Base-by-base conservation (phyloP, 2,329 filamentous ascomycete species). In the Exophiala sideris region DNA sequence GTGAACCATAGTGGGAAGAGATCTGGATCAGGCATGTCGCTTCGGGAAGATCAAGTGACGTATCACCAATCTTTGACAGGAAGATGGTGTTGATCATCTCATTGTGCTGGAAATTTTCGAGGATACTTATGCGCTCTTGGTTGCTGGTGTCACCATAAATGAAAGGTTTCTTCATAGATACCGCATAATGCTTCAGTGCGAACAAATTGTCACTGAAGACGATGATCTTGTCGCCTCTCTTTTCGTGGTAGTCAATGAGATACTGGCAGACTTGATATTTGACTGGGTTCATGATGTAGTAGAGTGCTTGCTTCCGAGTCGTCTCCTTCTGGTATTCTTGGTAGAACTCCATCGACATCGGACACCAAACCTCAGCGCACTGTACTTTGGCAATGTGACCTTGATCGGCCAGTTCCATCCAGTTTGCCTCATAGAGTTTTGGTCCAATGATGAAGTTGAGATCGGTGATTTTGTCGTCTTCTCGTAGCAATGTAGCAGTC, bases 201-300 rank as follows among this genome's bases (percentile, higher is more conserved):
- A 94, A 97, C 38, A 99, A 90, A 63, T 97, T 96, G 70, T 99
- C 94, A 0, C 91, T 96, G 70, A 97, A 97, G 40, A 99, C 92
- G 60, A 97, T 97, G 63, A 97, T 91, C 73, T 97, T 97, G 76
- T 97, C 41, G 32, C 94, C 92, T 57, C 94, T 83, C 51, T 85
- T 86, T 71, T 97, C 92, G 71, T 99, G 94, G 67, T 95, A 97
- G 70, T 97, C 89, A 68, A 99, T 97, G n/a, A 99, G 79, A 67
- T 94, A 97, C 68, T 99, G 92, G 65, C 91, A 96, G 0, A 92
- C 91, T 71, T 97, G 94, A 69, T 96, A 96, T 71, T 99, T 99
- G 62, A 87, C 82, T 1, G 94, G 94, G 66, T 99, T 99, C 91
- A 99, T 97, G 62, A 95, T 95, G 65, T 94, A 96, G 2, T 97